Evolutionary conservation across 768 basidiomycete species (phyloP), one percentile per base, ranked within the genome.

Genomic region (Mycena polygramma): DNA sequence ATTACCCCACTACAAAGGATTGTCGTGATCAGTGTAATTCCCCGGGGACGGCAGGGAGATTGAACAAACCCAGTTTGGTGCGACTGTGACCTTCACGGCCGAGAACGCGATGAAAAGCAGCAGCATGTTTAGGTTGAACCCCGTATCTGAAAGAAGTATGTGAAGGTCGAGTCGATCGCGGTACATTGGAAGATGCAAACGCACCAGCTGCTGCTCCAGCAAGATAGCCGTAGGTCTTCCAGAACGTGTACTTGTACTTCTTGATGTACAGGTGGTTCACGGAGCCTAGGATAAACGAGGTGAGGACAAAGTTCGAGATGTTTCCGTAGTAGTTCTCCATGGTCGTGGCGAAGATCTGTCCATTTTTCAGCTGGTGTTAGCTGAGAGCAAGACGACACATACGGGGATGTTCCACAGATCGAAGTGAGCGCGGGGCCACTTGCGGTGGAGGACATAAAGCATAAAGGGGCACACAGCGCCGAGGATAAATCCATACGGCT

Each of bases 181-280:
- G 30, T 3, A 30, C 2, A 30, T 2, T 6, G 30, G 30, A 30
- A 30, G 30, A 30, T 30, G 30, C 30, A 30, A 6, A 30, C 30
- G 30, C 30, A 30, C 30, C 30, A 30, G 76, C 76, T 1, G 73
- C 76, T 9, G 76, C 76, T 24, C 75, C 69, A 1, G 68, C 65
- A 22, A 77, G 41, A 55, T 77, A 77, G 46, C 75, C 76, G 63
- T 75, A 77, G 26, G 70, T 75, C 74, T 76, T 77, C 76, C 76
- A 77, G 61, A 77, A 75, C 53, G 61, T 65, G 70, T 75, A 76
- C 69, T 61, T 65, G 70, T 75, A 76, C 49, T 62, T 69, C 66
- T 77, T 77, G 63, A 77, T 39, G 62, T 75, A 77, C 24, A 77
- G 53, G 63, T 77, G 75, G 69, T 77, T 77, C 46, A 77, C 43